A percentile compares a stretch with the other conserved stretches of the same genome.
Evolutionary conservation across 2,329 filamentous ascomycete genomes (phyloP).

Genomic region (Ascosphaera acerosa): DNA sequence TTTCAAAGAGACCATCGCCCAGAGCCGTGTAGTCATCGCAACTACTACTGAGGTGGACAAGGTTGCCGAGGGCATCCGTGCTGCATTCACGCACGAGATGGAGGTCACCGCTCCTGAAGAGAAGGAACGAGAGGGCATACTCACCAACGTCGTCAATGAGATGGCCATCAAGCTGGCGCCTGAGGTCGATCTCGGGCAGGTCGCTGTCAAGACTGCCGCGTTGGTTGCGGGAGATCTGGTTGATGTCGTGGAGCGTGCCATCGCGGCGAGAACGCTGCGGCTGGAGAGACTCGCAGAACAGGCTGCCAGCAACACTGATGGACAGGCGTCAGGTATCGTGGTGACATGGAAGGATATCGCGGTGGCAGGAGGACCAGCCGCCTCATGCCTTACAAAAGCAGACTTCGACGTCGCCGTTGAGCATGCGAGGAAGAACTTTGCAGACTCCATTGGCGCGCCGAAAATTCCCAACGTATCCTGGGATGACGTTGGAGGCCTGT

Average conservation of each 20-base stretch:
- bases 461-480: conserved; percentile 98
- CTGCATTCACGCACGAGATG: conserved; percentile 83
- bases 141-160: conserved; percentile 53
- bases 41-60: conserved; percentile 93
- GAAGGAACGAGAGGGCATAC: conserved; percentile 65
- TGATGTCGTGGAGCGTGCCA: conserved; percentile 76
- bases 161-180: conserved; percentile 52
- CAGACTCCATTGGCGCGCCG: conserved; percentile 85
- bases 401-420: conserved; percentile 91
- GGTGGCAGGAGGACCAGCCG: conserved; percentile 57
- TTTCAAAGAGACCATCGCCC: conserved; percentile 58
- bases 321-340: conserved; percentile 7
- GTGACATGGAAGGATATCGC: conserved; percentile 63
- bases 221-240: conserved; percentile 83
- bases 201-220: conserved; percentile 87
- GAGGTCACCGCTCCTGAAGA: conserved; percentile 88
- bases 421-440: conserved; percentile 89
- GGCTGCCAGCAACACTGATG: conserved; percentile 8
- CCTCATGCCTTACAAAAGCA: conserved; percentile 49
- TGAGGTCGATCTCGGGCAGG: conserved; percentile 57
- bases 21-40: conserved; percentile 61
- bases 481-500: conserved; percentile 98
- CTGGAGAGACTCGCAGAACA: conserved; percentile 41
- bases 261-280: conserved; percentile 49
- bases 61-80: conserved; percentile 67